Evolutionary conservation across 768 basidiomycete genomes (phyloP).

Genomic region (Phallus indusiatus): DNA sequence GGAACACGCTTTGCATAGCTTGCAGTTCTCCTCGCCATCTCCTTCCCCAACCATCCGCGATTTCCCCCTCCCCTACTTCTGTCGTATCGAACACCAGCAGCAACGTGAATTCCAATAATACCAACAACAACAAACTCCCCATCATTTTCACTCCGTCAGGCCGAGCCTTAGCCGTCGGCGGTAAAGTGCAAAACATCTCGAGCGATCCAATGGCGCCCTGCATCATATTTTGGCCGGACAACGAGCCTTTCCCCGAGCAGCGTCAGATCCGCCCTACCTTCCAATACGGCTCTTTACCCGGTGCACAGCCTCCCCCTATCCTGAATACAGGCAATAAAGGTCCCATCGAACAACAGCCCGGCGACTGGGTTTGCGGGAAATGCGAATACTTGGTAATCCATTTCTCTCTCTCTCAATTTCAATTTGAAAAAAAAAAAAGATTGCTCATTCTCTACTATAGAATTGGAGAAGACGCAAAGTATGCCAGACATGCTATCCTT

Average conservation of each 20-base stretch:
- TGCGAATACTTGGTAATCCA: constrained; percentile 56
- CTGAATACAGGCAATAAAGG: constrained; percentile 84
- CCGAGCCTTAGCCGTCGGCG: constrained; percentile 63
- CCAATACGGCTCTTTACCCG: background rate
- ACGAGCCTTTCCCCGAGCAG: constrained; percentile 73
- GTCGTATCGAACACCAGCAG: constrained; percentile 22
- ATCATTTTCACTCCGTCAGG: constrained; percentile 73
- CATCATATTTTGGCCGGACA: constrained; percentile 88
- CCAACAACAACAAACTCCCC: constrained; percentile 23
- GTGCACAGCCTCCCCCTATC: constrained; percentile 65
- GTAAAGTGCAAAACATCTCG: constrained; percentile 73
- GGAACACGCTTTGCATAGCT: constrained; percentile 68
- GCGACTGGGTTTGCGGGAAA: constrained; percentile 75
- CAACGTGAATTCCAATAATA: constrained; percentile 38
- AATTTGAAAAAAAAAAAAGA: no score
- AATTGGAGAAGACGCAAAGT: constrained; percentile 86
- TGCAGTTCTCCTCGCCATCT: constrained; percentile 46
- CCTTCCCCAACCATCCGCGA: background rate
- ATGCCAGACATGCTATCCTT: constrained; percentile 82
- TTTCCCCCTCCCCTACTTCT: background rate
- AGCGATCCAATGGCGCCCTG: constrained; percentile 62
- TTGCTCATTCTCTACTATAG: constrained; percentile 3
- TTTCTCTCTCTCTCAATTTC: background rate
- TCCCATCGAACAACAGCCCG: constrained; percentile 71
- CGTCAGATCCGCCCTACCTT: constrained; percentile 46